Base-by-base conservation (phyloP, 2,329 filamentous ascomycete species). In the Colletotrichum sp. region DNA sequence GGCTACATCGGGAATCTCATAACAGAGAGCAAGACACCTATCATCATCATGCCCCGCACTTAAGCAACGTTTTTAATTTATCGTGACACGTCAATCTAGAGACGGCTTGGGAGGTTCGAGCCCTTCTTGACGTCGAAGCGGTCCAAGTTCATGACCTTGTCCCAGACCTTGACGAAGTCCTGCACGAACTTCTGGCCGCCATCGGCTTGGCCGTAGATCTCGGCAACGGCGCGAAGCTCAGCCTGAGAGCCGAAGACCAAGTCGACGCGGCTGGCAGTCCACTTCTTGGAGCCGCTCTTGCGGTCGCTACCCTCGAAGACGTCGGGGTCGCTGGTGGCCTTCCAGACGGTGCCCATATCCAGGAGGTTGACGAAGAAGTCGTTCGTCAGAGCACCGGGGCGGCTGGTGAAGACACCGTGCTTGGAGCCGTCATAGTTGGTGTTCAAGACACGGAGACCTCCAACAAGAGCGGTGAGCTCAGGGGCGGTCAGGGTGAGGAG, bases 301-400 rank as follows among this genome's bases (percentile, higher is more conserved):
- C 91, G 92, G 85, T 95, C 92, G 16, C 85, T 80, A 43, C 93
- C 94, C 77, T 92, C 89, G 83, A 90, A 95, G 67, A 88, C 71
- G 79, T 95, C 93, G 39, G 85, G 82, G 70, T 84, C 85, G n/a
- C 80, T 78, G 52, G 85, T 85, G 0, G 90, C 80, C 85, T 91
- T 92, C 94, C 94, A 96, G 26, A 85, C 87, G 8, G 90, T 94
- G 83, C 85, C 86, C 80, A 89, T 90, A 81, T 95, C 93, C 28
- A 96, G 90, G 3, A 96, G 88, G 86, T 96, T 95, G 84, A 94
- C 90, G 81, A 96, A 96, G 89, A 95, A 96, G 86, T 96, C 94
- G 84, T 94, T 95, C 81, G 92, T 94, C 80, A 96, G 88, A 79
- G 91, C 85, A 57, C 94, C 94, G 1, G 93, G 92, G 9, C 87